phyloP scores from a whole-genome alignment of 768 basidiomycete species.

The Guyanaporus albipodus region DNA sequence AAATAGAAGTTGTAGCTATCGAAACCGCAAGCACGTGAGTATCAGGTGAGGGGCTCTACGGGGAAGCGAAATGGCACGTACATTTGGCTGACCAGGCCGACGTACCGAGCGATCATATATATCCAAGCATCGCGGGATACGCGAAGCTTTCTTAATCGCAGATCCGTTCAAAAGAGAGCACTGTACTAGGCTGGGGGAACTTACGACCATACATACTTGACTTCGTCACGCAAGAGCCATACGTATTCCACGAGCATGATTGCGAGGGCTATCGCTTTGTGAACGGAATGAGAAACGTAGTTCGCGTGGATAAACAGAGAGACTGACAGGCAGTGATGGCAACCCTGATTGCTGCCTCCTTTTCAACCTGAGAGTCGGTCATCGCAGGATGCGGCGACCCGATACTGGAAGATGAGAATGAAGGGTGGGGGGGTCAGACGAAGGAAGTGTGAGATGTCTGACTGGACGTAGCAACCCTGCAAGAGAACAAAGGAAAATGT shows the following conservation, averaged over 20 bases:
- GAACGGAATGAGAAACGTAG: not conserved
- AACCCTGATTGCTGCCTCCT: conserved; percentile 3
- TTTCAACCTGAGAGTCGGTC: not conserved
- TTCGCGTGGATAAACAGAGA: not conserved
- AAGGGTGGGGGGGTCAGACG: not conserved
- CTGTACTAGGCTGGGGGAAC: not conserved
- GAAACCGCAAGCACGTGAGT: not conserved
- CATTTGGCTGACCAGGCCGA: conserved; percentile 17
- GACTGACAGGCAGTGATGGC: conserved; percentile 15
- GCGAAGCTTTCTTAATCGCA: conserved; percentile 4
- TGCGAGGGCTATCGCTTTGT: conserved; percentile 4
- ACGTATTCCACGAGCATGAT: conserved; percentile 18
- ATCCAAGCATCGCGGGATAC: conserved; percentile 4
- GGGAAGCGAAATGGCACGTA: conserved; percentile 2
- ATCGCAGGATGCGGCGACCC: not conserved
- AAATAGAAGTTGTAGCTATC: conserved; percentile 23
- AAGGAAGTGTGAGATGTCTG: no score
- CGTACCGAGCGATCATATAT: conserved; percentile 14
- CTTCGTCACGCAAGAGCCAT: conserved; percentile 13
- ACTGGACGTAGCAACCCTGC: no score
- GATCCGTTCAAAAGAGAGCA: not conserved
- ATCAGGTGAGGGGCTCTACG: not conserved
- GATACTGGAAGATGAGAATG: not conserved
- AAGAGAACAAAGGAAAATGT: no score
- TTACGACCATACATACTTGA: conserved; percentile 21